phyloP scores from a whole-genome alignment of 768 basidiomycete genomes.

The Phanerochaete carnosa region DNA sequence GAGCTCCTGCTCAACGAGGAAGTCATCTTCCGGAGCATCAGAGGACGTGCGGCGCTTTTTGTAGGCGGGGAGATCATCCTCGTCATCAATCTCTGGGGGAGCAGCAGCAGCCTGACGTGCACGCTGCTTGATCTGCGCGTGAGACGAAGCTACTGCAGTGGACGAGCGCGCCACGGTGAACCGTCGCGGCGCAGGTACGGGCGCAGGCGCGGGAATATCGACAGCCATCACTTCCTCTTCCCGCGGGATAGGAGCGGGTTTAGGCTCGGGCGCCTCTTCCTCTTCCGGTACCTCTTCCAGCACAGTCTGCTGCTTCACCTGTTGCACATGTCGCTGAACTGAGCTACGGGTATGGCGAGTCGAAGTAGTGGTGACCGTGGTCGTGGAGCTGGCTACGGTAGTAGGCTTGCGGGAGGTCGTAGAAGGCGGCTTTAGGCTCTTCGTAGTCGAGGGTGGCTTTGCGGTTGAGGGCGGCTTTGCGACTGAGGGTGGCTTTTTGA shows the following conservation, averaged over 20 bases:
- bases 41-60: conserved; percentile 81
- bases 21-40: conserved; percentile 46
- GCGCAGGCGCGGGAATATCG: conserved; percentile 27
- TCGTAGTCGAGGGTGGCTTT: conserved; percentile 48
- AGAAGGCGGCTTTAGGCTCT: conserved; percentile 25
- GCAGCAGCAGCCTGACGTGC: conserved; percentile 12
- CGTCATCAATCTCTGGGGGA: conserved; percentile 38
- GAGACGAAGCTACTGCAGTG: conserved; percentile 5
- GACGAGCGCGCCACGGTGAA: conserved; percentile 23
- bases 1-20: conserved; percentile 36
- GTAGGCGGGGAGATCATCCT: conserved; percentile 52
- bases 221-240: conserved; percentile 52
- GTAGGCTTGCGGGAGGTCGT: conserved; percentile 20
- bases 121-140: conserved; percentile 13
- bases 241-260: neutral
- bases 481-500: conserved; percentile 46
- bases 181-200: conserved; percentile 24
- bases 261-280: conserved; percentile 3
- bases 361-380: conserved; percentile 17
- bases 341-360: conserved; percentile 26
- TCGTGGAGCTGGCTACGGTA: conserved; percentile 5
- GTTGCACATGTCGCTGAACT: conserved; percentile 18
- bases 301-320: conserved; percentile 16
- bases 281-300: conserved; percentile 33
- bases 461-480: conserved; percentile 33